Evolutionary conservation across 441 rosid species (phyloP).

Genomic region (Aquilaria agallochum): DNA sequence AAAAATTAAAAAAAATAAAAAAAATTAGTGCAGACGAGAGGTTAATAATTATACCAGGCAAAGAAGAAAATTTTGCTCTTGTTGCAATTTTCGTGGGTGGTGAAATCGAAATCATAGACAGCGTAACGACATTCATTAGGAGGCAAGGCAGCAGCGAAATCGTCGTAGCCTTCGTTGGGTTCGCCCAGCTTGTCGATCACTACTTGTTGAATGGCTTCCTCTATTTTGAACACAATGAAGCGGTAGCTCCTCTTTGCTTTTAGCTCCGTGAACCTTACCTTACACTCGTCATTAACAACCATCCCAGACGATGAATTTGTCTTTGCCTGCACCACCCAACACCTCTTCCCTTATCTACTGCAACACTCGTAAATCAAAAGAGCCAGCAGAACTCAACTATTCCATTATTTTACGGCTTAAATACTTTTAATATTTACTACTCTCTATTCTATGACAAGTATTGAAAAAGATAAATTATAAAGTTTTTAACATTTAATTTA

Average conservation of each 20-base stretch:
- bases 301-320: constrained; percentile 53
- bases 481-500: too few relatives aligned
- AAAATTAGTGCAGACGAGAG: neutral
- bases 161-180: constrained; percentile 33
- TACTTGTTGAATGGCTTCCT: constrained; percentile 41
- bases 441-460: neutral
- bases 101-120: constrained; percentile 54
- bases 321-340: constrained; percentile 9
- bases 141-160: constrained; percentile 41
- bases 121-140: constrained; percentile 54
- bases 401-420: neutral
- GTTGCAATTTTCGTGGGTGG: constrained; percentile 41
- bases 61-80: constrained; percentile 60
- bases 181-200: constrained; percentile 38
- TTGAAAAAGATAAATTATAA: too few relatives aligned
- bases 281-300: constrained; percentile 50
- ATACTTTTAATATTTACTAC: neutral
- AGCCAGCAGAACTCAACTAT: neutral
- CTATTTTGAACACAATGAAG: constrained; percentile 52
- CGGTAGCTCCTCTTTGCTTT: constrained; percentile 53
- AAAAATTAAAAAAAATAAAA: too few relatives aligned
- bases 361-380: neutral
- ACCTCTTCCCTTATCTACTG: neutral
- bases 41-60: constrained; percentile 32
- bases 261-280: constrained; percentile 43